Evolutionary conservation across 1,284 basidiomycete genomes (phyloP).

Genomic region (Phellinidium pouzarii): DNA sequence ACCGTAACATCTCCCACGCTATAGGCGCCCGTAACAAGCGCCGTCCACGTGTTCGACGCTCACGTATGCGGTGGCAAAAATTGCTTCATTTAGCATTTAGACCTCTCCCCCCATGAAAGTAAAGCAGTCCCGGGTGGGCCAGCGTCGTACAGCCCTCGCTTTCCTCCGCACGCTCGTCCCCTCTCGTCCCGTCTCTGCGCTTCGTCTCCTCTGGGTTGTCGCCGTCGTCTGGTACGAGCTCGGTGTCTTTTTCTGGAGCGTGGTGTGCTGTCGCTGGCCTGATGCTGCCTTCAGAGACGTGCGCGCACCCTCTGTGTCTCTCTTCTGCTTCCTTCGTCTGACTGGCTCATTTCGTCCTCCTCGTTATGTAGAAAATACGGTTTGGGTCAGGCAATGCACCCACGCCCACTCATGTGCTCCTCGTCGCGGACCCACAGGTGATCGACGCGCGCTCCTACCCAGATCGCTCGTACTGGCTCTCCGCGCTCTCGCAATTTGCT

Average conservation of each 20-base stretch:
- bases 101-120: background rate
- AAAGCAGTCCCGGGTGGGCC: background rate
- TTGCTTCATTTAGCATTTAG: background rate
- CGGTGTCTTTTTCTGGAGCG: constrained; percentile 43
- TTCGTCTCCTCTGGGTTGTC: constrained; percentile 54
- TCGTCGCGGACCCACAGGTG: constrained; percentile 77
- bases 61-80: too few relatives aligned
- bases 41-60: too few relatives aligned
- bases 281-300: constrained; percentile 25
- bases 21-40: too few relatives aligned
- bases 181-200: constrained; percentile 28
- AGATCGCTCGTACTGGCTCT: constrained; percentile 34
- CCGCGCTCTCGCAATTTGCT: constrained; percentile 42
- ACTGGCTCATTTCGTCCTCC: background rate
- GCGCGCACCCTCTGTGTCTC: background rate
- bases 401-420: constrained; percentile 54
- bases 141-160: background rate
- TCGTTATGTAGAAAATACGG: background rate
- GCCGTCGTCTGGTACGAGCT: constrained; percentile 72
- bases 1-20: too few relatives aligned
- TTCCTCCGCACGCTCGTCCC: background rate
- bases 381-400: background rate
- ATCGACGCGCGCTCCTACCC: constrained; percentile 44
- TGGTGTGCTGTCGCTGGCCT: constrained; percentile 51
- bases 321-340: background rate